Base-by-base conservation (phyloP, 2,329 filamentous ascomycete species). In the Ceratocystis huliohia region DNA sequence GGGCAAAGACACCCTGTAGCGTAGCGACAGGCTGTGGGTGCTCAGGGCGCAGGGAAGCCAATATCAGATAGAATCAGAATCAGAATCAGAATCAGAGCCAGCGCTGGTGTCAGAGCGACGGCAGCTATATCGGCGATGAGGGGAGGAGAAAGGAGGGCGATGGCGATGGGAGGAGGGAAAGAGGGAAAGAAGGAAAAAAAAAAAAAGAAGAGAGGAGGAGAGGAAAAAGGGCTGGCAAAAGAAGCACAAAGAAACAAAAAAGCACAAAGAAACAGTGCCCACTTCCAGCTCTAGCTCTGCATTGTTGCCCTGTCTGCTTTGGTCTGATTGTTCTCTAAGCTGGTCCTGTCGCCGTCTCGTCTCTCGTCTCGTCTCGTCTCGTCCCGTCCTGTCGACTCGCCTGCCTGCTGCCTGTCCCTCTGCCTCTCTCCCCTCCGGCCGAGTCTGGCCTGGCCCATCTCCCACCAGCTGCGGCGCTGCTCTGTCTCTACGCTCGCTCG, bases 111-210 rank as follows among this genome's bases (percentile, higher is more conserved):
- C 37, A 10, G 10, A 41, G 37, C 37, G 37, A 41, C 37, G 10
- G 37, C 37, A 41, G 37, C 3, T 37, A 10, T 37, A 37, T 15
- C n/a, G 20, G 48, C 25, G 20, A 25, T 2, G 25, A 50, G 48
- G 22, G 8, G 7, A 28, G 15, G 13, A 25, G 22, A 25, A 25
- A 25, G 1, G 20, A 13, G 5, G 13, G 10, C 0, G 7, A 50
- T 25, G 8, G 20, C 2, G 17, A 48, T 20, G 20, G 62, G 20
- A 33, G n/a, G 22, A 25, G 22, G 30, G 33, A 61, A 37, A 37
- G n/a, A 41, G 33, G 20, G 46, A 22, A 41, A 37, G 15, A 37
- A 50, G 48, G 41, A 57, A 67, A 65, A n/a, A 53, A 68, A 64
- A 65, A 10, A n/a, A 28, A 63, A 45, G 6, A 22, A 22, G 6